Conservation (phyloP, 208 protist species). For the Ichthyophonus hoferi region DNA sequence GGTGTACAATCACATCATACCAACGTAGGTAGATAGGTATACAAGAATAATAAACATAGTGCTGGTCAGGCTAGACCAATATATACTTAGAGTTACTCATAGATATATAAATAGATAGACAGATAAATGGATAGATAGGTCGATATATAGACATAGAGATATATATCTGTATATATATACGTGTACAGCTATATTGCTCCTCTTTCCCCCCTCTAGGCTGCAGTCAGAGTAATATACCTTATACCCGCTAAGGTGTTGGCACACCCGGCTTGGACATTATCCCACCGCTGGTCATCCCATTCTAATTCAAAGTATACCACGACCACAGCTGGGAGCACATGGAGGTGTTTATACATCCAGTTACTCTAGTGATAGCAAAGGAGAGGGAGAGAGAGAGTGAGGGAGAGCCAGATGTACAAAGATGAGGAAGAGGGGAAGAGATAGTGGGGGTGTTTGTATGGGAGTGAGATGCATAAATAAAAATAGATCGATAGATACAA, state of each 20-base stretch:
- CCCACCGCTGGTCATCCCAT: slow-evolving; percentile 40
- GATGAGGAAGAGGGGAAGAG: background rate
- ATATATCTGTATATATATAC: background rate
- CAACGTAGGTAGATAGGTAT: too few relatives aligned
- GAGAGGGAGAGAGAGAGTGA: background rate
- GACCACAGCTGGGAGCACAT: slow-evolving; percentile 13
- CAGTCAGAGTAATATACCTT: too few relatives aligned
- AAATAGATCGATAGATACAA: too few relatives aligned
- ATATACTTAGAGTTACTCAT: too few relatives aligned
- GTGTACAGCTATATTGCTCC: too few relatives aligned
- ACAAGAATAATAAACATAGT: too few relatives aligned
- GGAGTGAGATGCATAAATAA: background rate
- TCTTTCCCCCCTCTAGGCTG: too few relatives aligned
- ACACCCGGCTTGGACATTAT: background rate
- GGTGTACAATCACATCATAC: too few relatives aligned
- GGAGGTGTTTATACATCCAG: slow-evolving; percentile 39
- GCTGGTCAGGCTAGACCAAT: too few relatives aligned
- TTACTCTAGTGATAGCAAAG: slow-evolving; percentile 7
- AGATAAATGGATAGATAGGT: background rate
- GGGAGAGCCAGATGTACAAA: background rate
- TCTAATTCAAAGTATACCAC: slow-evolving; percentile 38
- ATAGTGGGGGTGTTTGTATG: background rate
- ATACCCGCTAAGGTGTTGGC: background rate
- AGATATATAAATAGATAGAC: background rate
- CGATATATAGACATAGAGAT: background rate